Conservation (phyloP, 768 basidiomycete species). For the Podaxis pistillaris region DNA sequence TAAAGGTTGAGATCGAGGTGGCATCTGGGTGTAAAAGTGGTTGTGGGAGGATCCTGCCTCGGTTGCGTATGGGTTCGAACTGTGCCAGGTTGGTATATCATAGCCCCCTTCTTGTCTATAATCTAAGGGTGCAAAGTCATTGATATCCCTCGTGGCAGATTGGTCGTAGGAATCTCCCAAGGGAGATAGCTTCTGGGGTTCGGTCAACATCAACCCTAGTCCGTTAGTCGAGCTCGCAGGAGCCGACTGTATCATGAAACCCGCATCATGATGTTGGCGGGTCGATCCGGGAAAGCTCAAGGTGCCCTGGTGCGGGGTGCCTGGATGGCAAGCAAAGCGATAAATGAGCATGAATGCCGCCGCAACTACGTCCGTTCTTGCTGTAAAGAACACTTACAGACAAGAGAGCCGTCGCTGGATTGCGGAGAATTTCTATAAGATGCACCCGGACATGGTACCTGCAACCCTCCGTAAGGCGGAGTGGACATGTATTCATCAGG, state of each 20-base stretch:
- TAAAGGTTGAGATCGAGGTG: neutral
- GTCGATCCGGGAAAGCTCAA: neutral
- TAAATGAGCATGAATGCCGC: neutral
- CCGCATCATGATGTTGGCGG: neutral
- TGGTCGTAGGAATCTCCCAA: neutral
- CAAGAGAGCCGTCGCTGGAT: constrained; percentile 11
- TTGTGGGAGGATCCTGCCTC: neutral
- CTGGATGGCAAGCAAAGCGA: neutral
- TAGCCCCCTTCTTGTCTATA: neutral
- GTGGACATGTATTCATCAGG: neutral
- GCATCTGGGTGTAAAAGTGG: neutral
- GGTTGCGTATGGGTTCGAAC: neutral
- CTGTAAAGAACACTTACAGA: neutral
- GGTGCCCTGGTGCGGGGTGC: constrained; percentile 7
- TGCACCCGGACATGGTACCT: no score
- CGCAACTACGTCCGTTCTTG: neutral
- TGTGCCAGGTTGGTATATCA: neutral
- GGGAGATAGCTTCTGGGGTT: neutral
- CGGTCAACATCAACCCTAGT: neutral
- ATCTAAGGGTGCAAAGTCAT: neutral
- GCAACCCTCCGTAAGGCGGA: neutral
- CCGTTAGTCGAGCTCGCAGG: neutral
- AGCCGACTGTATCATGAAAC: neutral
- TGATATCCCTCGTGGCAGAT: neutral
- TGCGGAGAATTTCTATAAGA: neutral